These are phyloP conservation scores for Takashimella tepidaria DNA, from an alignment of 1,284 basidiomycete species.

Conservation along the genomic window DNA sequence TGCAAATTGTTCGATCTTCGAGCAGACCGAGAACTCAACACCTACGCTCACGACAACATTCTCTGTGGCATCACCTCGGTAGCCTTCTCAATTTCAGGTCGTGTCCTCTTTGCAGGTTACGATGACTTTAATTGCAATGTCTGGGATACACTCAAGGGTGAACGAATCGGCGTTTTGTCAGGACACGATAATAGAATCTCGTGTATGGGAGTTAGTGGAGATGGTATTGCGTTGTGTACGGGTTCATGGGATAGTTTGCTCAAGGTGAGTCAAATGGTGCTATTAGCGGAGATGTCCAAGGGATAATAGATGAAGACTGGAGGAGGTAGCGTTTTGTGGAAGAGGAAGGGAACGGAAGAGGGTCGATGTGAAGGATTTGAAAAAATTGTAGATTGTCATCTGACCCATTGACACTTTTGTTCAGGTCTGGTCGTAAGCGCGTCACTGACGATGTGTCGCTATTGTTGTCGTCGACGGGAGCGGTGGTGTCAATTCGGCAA, in stretches of 20 bases:
- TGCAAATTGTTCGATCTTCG: constrained; percentile 97
- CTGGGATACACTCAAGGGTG: constrained; percentile 98
- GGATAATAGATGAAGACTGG: too few relatives aligned
- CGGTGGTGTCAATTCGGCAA: neutral
- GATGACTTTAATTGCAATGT: constrained; percentile 99
- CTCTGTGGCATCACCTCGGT: constrained; percentile 98
- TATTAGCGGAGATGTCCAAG: too few relatives aligned
- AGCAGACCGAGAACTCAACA: constrained; percentile 92
- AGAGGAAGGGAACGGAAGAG: neutral
- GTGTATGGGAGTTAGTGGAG: constrained; percentile 89
- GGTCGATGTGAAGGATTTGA: neutral
- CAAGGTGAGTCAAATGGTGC: constrained; percentile 69
- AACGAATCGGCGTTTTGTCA: constrained; percentile 91
- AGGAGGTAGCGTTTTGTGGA: neutral
- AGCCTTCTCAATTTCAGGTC: constrained; percentile 93
- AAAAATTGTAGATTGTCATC: too few relatives aligned
- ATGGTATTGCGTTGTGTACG: constrained; percentile 97
- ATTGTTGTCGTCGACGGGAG: neutral
- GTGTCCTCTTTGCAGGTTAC: constrained; percentile 96
- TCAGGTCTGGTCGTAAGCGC: constrained; percentile 12
- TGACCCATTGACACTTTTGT: neutral
- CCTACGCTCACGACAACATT: constrained; percentile 97
- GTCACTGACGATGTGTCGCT: too few relatives aligned
- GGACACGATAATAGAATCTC: constrained; percentile 97
- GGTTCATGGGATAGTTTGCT: constrained; percentile 97